Evolutionary conservation across 2,329 filamentous ascomycete genomes (phyloP).

Genomic region (Hypoxylon sp.): DNA sequence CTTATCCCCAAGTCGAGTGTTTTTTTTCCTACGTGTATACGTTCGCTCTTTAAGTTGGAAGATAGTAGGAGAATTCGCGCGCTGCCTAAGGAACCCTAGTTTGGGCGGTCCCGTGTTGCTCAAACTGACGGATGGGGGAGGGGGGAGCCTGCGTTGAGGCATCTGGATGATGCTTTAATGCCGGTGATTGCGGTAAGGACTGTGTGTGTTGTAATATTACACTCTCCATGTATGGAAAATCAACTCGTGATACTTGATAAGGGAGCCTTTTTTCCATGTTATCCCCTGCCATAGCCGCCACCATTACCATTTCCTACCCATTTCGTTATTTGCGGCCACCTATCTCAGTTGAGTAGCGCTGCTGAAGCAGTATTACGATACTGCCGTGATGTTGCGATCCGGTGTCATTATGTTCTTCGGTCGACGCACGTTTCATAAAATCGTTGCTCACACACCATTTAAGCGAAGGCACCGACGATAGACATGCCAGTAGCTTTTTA

Average conservation of each 20-base stretch:
- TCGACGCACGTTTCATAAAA: slow-evolving; percentile 18
- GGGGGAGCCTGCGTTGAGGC: slow-evolving; percentile 15
- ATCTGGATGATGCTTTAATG: slow-evolving; percentile 28
- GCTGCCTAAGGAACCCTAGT: slow-evolving; percentile 2
- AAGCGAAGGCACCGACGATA: slow-evolving; percentile 64
- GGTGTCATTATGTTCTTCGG: slow-evolving; percentile 3
- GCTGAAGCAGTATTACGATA: slow-evolving; percentile 12
- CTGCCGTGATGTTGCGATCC: slow-evolving; percentile 21
- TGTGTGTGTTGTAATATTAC: slow-evolving; percentile 43
- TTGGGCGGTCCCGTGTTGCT: slow-evolving; percentile 7
- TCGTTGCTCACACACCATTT: slow-evolving; percentile 39
- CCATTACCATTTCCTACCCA: slow-evolving; percentile 25
- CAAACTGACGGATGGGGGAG: slow-evolving; percentile 9
- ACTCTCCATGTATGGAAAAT: slow-evolving; percentile 36
- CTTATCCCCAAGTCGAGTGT: slow-evolving; percentile 3
- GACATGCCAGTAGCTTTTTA: slow-evolving; percentile 62
- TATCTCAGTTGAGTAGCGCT: slow-evolving; percentile 19
- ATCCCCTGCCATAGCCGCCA: slow-evolving; percentile 18
- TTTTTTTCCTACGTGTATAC: slow-evolving; percentile 15
- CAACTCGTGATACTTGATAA: slow-evolving; percentile 35
- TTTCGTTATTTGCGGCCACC: slow-evolving; percentile 8
- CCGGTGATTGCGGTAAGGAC: slow-evolving; percentile 43
- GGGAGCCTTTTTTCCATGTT: slow-evolving; percentile 30
- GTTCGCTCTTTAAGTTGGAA: slow-evolving; percentile 11
- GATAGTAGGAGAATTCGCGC: slow-evolving; percentile 8